A percentile compares a stretch with the other conserved stretches of the same genome.
These are phyloP conservation scores for Russula vinacea DNA, from an alignment of 768 basidiomycete genomes.

Conservation along the genomic window DNA sequence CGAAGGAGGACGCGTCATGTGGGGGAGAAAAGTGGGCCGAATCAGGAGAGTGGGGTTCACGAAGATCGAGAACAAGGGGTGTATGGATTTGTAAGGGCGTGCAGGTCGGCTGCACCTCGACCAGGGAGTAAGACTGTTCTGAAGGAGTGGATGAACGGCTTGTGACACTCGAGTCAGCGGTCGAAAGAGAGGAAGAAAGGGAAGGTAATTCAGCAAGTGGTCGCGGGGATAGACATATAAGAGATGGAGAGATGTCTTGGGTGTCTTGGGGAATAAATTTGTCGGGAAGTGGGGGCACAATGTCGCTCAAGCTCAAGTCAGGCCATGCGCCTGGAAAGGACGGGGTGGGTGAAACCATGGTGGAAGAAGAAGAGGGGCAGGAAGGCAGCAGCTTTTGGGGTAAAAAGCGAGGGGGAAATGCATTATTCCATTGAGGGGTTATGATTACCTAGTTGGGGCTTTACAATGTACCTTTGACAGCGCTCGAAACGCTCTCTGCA, in stretches of 20 bases:
- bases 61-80: conserved; percentile 20
- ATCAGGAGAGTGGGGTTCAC: conserved; percentile 28
- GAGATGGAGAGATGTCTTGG: conserved; percentile 22
- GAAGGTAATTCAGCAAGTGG: conserved; percentile 29
- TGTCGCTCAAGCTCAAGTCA: conserved; percentile 26
- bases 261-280: neutral
- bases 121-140: neutral
- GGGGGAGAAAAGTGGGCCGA: conserved; percentile 28
- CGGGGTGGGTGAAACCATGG: conserved; percentile 35
- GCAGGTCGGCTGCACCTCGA: conserved; percentile 5
- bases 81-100: neutral
- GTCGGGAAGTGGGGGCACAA: conserved; percentile 20
- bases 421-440: conserved; percentile 12
- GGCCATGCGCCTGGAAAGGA: conserved; percentile 51
- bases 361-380: conserved; percentile 26
- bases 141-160: neutral
- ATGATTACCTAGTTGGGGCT: conserved; percentile 18
- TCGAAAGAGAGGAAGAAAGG: conserved; percentile 26
- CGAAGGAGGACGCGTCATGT: conserved; percentile 16
- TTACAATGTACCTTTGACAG: conserved; percentile 74
- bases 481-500: conserved; percentile 79
- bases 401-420: neutral
- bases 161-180: conserved; percentile 17
- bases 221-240: conserved; percentile 21
- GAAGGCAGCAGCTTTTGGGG: conserved; percentile 8